phyloP scores from a whole-genome alignment of 352 stramenopile species.

The Pythium dissimile region DNA sequence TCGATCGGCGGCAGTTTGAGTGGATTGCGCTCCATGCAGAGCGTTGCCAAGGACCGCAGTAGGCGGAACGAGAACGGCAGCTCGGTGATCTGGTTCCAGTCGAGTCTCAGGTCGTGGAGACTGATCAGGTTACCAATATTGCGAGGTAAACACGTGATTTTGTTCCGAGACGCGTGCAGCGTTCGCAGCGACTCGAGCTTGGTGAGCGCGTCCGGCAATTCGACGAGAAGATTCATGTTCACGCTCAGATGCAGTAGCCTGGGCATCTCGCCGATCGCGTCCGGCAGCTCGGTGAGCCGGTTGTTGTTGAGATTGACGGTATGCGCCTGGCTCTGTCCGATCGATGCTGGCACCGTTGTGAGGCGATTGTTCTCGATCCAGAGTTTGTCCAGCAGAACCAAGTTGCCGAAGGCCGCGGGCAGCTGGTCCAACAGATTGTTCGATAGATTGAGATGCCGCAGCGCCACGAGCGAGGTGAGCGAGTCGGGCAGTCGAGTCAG shows the following conservation, averaged over 20 bases:
- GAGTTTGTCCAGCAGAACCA: constrained; percentile 35
- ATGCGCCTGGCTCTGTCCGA: constrained; percentile 30
- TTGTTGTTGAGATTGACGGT: constrained; percentile 50
- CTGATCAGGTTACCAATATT: constrained; percentile 43
- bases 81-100: constrained; percentile 63
- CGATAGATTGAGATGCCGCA: constrained; percentile 46
- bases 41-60: constrained; percentile 24
- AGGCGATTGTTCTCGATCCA: constrained; percentile 56
- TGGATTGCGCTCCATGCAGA: constrained; percentile 66
- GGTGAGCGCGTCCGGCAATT: constrained; percentile 40
- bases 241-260: constrained; percentile 40
- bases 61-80: constrained; percentile 64
- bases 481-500: constrained; percentile 42
- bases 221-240: constrained; percentile 50
- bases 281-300: constrained; percentile 28
- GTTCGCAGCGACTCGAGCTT: constrained; percentile 30
- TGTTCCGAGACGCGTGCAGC: constrained; percentile 48
- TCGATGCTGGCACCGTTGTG: constrained; percentile 34
- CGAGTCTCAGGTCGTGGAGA: constrained; percentile 47
- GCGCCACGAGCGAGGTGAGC: constrained; percentile 30
- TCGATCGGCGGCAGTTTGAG: constrained; percentile 46
- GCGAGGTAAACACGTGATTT: constrained; percentile 37
- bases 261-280: constrained; percentile 35
- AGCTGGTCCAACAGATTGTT: constrained; percentile 48
- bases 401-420: constrained; percentile 36